Base-by-base conservation (phyloP, 1,284 basidiomycete genomes). In the Cryptococcus maquisensis region DNA sequence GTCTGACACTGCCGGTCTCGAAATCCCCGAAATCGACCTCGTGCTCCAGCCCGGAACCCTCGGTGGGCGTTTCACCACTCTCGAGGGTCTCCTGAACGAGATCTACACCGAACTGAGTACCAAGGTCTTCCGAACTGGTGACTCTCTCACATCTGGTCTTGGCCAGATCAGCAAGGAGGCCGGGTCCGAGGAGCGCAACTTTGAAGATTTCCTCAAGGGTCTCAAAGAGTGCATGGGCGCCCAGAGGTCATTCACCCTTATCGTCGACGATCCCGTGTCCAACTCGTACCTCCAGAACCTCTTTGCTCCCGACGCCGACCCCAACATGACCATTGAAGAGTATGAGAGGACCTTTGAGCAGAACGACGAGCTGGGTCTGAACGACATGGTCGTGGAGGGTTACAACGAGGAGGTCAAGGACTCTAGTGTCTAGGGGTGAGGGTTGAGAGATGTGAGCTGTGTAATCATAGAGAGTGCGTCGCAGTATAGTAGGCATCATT, bases 261-360 rank as follows among this genome's bases (percentile, higher is more conserved):
- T 98, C 66, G 79, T 98, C 18, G 95, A 98, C 69, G 96, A 99
- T 72, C 95, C 96, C 3, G 79, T 98, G 36, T 86, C 90, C 18
- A 97, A 98, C 76, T 95, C 90, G 20, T 96, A 98, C 73, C 80
- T 99, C 47, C 96, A 99, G 74, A 98, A 94, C 74, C 73, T 95
- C 16, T 98, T 92, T 68, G 90, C 90, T 1, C 91, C 90, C 5
- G 91, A 95, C 67, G 84, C 88, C 0, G 92, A 95, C 68, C 92
- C 91, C 10, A 90, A 91, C 67, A 90, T 96, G 90, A 82, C 76
- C 49, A 84, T 88, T 48, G 90, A 89, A 69, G 76, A 77, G 57
- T 99, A 98, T 69, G 86, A 90, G 32, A 81, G 96, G 49, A 84
- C 84, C 6, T 88, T 83, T 79, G 85, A 93, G 53, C 93, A 98